Percentiles rank a stretch among this genome's conserved stretches.
Conservation (phyloP, 2,329 filamentous ascomycete genomes). For the Myriosclerotinia duriaeana region DNA sequence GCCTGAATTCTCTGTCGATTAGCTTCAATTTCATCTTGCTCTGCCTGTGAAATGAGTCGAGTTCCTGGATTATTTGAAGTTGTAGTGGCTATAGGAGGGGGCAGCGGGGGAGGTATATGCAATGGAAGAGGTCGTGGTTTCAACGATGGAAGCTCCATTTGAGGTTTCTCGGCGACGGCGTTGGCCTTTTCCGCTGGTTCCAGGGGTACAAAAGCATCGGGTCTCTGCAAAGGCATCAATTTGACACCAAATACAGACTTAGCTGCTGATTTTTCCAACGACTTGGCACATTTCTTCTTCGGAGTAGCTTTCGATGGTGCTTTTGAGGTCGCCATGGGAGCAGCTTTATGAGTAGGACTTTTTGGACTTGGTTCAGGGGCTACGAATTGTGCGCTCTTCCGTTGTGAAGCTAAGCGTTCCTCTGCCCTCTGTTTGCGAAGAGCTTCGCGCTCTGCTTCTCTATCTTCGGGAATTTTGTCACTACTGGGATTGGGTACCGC, state of each 20-base stretch:
- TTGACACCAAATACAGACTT: slow-evolving; percentile 2
- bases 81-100: background rate
- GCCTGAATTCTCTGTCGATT: background rate
- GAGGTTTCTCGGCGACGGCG: rapidly evolving
- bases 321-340: background rate
- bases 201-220: too few relatives aligned
- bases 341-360: background rate
- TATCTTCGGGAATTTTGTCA: slow-evolving; percentile 5
- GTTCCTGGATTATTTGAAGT: background rate
- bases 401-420: background rate
- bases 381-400: background rate
- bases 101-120: background rate
- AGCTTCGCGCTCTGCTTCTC: slow-evolving; percentile 13
- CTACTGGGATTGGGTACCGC: background rate
- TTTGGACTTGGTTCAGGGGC: background rate
- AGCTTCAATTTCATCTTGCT: slow-evolving; percentile 9
- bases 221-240: background rate
- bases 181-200: background rate
- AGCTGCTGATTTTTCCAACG: background rate
- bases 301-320: background rate
- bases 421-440: background rate
- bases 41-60: slow-evolving; percentile 15
- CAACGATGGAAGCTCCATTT: background rate
- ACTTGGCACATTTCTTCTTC: background rate
- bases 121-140: background rate